Conservation (phyloP, 169 alveolate species). For the Plasmodium vivax region DNA sequence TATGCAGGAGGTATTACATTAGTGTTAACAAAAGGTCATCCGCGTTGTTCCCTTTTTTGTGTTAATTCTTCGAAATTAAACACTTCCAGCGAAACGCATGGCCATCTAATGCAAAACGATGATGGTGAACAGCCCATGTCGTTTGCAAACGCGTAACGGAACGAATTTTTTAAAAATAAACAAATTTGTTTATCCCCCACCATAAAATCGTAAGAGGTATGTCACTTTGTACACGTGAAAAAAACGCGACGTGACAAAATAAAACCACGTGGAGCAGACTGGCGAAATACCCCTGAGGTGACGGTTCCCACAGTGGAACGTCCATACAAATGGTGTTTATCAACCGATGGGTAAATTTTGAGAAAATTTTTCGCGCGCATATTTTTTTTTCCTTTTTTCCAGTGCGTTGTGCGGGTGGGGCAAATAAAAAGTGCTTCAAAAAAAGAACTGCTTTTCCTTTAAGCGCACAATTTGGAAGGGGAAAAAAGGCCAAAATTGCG, state of each 20-base stretch:
- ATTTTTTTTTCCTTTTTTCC: background rate
- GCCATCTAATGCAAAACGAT: background rate
- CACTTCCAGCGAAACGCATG: background rate
- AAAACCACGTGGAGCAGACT: background rate
- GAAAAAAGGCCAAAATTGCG: background rate
- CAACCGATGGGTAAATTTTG: background rate
- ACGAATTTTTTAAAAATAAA: background rate
- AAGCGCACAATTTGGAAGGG: background rate
- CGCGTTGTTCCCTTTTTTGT: background rate
- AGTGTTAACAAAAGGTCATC: background rate
- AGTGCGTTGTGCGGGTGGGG: background rate
- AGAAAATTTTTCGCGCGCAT: background rate
- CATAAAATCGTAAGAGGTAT: background rate
- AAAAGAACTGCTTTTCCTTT: background rate
- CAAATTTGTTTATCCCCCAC: background rate
- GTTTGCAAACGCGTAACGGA: background rate
- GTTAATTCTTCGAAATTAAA: background rate
- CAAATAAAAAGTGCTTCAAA: background rate
- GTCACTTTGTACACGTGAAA: background rate
- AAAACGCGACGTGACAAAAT: background rate
- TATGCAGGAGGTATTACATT: background rate
- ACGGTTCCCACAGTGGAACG: background rate
- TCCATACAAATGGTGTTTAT: background rate
- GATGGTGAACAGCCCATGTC: background rate
- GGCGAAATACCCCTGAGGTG: background rate